Evolutionary conservation across 352 stramenopile genomes (phyloP).

Genomic region (Phytophthora pinifolia): DNA sequence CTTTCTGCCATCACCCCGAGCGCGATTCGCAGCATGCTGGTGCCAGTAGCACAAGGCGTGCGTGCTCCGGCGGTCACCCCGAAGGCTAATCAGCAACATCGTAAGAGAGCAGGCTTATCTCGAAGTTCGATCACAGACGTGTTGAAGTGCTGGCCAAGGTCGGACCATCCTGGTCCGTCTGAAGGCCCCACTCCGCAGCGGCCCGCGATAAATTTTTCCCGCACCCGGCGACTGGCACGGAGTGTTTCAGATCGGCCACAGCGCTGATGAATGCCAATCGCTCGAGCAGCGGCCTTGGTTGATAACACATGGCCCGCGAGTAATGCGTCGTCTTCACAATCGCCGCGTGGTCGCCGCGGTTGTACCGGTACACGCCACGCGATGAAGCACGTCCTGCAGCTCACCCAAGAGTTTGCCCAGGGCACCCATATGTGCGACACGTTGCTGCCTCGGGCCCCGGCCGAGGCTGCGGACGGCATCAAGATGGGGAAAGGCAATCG

Average conservation of each 20-base stretch:
- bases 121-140: conserved; percentile 12
- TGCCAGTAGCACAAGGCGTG: conserved; percentile 5
- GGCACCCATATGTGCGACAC: conserved; percentile 6
- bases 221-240: too few relatives aligned
- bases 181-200: neutral
- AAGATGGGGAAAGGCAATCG: conserved; percentile 32
- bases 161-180: conserved; percentile 23
- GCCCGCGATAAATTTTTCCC: conserved; percentile 24
- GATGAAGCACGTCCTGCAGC: conserved; percentile 25
- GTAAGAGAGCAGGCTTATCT: conserved; percentile 10
- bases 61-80: conserved; percentile 7
- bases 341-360: too few relatives aligned
- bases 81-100: conserved; percentile 25
- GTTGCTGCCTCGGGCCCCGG: conserved; percentile 20
- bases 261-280: neutral
- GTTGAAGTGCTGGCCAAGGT: conserved; percentile 23
- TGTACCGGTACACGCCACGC: conserved; percentile 12
- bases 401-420: conserved; percentile 33
- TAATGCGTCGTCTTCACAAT: too few relatives aligned
- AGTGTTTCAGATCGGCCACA: conserved; percentile 20
- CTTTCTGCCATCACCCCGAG: conserved; percentile 23
- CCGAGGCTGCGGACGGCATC: conserved; percentile 1
- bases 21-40: conserved; percentile 11
- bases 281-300: conserved; percentile 12
- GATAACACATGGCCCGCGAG: conserved; percentile 26